phyloP scores from a whole-genome alignment of 805 yeast genomes.

The Cyberlindnera samutprakarnensis region DNA sequence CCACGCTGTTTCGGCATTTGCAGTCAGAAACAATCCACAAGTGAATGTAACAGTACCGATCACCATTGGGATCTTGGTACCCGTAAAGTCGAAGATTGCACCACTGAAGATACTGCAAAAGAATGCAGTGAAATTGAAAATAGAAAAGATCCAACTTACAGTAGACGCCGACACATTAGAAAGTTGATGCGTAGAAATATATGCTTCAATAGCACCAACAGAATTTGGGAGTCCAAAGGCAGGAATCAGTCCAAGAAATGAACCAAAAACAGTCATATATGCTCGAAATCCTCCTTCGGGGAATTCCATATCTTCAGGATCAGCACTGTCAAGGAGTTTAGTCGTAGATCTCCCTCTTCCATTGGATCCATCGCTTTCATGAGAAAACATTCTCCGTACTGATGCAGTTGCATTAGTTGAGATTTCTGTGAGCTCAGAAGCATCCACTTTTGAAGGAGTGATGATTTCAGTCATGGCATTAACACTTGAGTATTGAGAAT shows the following conservation, averaged over 20 bases:
- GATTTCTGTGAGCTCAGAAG: no score
- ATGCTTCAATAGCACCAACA: slow-evolving; percentile 55
- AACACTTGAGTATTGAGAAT: no score
- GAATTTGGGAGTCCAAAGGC: slow-evolving; percentile 49
- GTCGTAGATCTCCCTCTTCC: no score
- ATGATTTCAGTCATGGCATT: no score
- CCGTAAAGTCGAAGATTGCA: slow-evolving; percentile 36
- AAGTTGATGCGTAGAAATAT: slow-evolving; percentile 46
- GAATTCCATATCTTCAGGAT: slow-evolving; percentile 16
- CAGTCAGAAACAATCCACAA: slow-evolving; percentile 37
- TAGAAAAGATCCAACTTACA: slow-evolving; percentile 49
- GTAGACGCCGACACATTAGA: slow-evolving; percentile 33
- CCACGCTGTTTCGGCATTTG: slow-evolving; percentile 33
- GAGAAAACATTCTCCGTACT: no score
- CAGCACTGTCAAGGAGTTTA: slow-evolving; percentile 1
- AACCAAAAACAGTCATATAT: slow-evolving; percentile 45
- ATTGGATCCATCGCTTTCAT: no score
- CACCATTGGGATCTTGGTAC: slow-evolving; percentile 30
- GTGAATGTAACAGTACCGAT: slow-evolving; percentile 29
- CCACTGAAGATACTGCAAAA: slow-evolving; percentile 34
- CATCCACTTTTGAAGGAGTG: no score
- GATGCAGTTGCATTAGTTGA: no score
- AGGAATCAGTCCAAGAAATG: slow-evolving; percentile 44
- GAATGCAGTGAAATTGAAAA: slow-evolving; percentile 20
- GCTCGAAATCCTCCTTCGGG: slow-evolving; percentile 55